Base-by-base conservation (phyloP, 2,329 filamentous ascomycete genomes). In the Escovopsis weberi region DNA sequence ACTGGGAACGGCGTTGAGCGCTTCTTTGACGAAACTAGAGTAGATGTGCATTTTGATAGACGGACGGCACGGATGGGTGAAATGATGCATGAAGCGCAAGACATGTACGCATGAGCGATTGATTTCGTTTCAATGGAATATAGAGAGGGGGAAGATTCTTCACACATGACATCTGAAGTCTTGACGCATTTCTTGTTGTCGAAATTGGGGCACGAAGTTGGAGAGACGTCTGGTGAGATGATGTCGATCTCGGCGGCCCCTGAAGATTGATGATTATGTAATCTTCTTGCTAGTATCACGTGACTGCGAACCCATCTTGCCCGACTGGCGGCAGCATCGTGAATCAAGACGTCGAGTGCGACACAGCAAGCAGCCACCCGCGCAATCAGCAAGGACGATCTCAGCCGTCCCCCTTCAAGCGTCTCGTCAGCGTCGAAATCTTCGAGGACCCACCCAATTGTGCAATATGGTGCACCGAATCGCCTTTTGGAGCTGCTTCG, bases 401-500 rank as follows among this genome's bases (percentile, higher is more conserved):
- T 32, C 23, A 23, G 23, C 23, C 23, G 23, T 23, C 23, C 23
- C 23, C 23, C 23, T 23, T 23, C 23, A 23, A 23, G 23, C 23
- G 4, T 23, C 6, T 32, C 8, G 3, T 32, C 18, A 37, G 15
- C 6, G 18, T 41, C 34, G 45, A 41, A 49, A 52, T 48, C 43
- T 48, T 32, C 28, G 28, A 32, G 28, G 28, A 32, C 8, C 10
- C 11, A 11, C 11, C 41, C 50, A 53, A 55, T 55, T 55, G 53
- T 50, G 52, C 61, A 69, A 53, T 53, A 78, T 78, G 74, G 72
- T 77, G 49, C 64, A 67, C 65, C 72, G 75, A 59, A 70, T 87
- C 62, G 68, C 86, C 62, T 87, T 89, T 73, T 89, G 84, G 84
- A 73, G 75, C 66, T 83, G 83, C 72, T 94, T 95, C 77, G 89